A percentile compares a stretch with the other conserved stretches of the same genome.
These are phyloP conservation scores for Coniophora puteana DNA, from an alignment of 1,284 basidiomycete genomes.

Conservation along the genomic window DNA sequence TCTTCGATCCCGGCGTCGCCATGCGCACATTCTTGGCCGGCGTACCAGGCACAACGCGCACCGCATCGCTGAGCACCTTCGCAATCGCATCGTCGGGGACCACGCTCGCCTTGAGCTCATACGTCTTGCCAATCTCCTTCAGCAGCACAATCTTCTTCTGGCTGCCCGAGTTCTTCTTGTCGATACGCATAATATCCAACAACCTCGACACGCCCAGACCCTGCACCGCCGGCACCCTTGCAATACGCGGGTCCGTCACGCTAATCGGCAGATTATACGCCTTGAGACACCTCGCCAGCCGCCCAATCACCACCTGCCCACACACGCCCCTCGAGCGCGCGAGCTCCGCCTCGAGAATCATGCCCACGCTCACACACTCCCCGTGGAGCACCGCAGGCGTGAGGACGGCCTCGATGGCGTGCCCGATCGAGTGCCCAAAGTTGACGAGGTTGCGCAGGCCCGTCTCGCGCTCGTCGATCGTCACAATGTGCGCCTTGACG, in stretches of 20 bases:
- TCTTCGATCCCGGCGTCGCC: constrained; percentile 95
- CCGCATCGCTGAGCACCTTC: constrained; percentile 77
- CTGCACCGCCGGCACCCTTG: constrained; percentile 54
- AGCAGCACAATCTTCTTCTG: constrained; percentile 88
- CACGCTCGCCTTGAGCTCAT: constrained; percentile 88
- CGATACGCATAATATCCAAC: constrained; percentile 91
- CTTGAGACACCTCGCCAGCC: constrained; percentile 79
- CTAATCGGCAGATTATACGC: constrained; percentile 87
- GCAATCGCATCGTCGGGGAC: constrained; percentile 81
- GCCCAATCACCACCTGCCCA: constrained; percentile 85
- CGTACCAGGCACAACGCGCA: constrained; percentile 66
- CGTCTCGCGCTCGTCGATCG: constrained; percentile 92
- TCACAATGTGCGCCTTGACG: constrained; percentile 94
- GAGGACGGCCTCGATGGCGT: constrained; percentile 92
- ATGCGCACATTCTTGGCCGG: constrained; percentile 60
- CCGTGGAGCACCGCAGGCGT: constrained; percentile 91
- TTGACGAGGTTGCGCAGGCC: constrained; percentile 96
- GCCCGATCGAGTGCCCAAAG: constrained; percentile 95
- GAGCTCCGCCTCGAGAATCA: constrained; percentile 92
- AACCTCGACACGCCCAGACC: constrained; percentile 71
- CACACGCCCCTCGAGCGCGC: constrained; percentile 85
- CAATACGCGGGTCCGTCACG: constrained; percentile 73
- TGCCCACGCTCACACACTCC: constrained; percentile 90
- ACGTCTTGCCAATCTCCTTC: constrained; percentile 86
- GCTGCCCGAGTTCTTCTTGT: constrained; percentile 95